A percentile compares a stretch with the other conserved stretches of the same genome.
Evolutionary conservation across 192 early-diverging fungal genomes (phyloP).

Genomic region (Mortierella antarctica): DNA sequence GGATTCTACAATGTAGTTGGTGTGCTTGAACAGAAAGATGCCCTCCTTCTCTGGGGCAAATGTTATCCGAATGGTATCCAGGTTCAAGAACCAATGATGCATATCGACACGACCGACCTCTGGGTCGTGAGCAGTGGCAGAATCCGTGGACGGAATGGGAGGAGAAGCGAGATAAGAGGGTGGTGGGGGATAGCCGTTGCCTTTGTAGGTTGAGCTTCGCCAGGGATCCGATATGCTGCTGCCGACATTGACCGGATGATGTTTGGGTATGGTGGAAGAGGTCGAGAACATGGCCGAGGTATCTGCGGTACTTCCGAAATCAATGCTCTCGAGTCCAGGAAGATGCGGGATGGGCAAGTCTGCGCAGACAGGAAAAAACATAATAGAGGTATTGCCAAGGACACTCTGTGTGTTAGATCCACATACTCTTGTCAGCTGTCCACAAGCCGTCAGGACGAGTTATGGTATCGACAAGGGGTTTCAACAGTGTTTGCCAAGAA

Average conservation of each 20-base stretch:
- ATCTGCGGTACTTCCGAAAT: constrained; percentile 43
- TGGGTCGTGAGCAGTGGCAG: neutral
- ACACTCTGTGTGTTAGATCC: neutral
- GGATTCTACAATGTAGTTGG: constrained; percentile 88
- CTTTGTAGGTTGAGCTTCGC: constrained; percentile 52
- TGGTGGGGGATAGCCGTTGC: constrained; percentile 37
- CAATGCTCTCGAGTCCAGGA: constrained; percentile 62
- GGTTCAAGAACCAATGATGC: constrained; percentile 63
- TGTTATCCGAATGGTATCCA: constrained; percentile 62
- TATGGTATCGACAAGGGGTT: neutral
- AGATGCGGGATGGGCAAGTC: constrained; percentile 72
- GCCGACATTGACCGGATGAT: constrained; percentile 48
- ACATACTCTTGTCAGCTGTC: neutral
- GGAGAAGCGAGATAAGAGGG: constrained; percentile 40
- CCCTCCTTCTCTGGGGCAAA: constrained; percentile 64
- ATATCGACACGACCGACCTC: constrained; percentile 20
- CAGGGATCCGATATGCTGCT: constrained; percentile 66
- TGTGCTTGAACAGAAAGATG: constrained; percentile 79
- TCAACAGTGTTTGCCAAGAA: too few species aligned
- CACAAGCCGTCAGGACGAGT: neutral
- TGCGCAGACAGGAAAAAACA: neutral
- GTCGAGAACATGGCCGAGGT: constrained; percentile 25
- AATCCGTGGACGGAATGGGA: constrained; percentile 6
- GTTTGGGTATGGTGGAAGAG: constrained; percentile 16
- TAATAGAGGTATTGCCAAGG: neutral